A percentile compares a stretch with the other conserved stretches of the same genome.
These are phyloP conservation scores for Laetiporus sulphureus DNA, from an alignment of 1,284 basidiomycete species.

Conservation along the genomic window DNA sequence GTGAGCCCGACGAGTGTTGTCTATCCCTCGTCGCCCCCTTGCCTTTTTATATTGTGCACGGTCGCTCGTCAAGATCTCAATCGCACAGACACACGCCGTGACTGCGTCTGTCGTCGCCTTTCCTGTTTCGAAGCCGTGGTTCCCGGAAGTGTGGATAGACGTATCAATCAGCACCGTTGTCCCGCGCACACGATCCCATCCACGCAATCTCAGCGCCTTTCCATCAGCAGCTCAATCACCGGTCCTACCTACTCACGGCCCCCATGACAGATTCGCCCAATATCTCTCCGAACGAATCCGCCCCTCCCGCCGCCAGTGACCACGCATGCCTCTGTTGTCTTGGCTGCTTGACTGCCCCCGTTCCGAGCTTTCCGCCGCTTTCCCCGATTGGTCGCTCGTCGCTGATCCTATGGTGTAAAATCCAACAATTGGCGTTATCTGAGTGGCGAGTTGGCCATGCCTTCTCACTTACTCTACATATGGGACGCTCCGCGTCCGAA, in stretches of 20 bases:
- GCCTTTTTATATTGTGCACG: constrained; percentile 3
- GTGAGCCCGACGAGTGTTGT: no score
- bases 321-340: constrained; percentile 16
- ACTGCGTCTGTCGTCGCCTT: constrained; percentile 11
- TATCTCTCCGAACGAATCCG: constrained; percentile 13
- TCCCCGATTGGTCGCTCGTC: constrained; percentile 22
- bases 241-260: constrained; percentile 14
- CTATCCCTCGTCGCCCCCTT: no score
- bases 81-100: constrained; percentile 6
- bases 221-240: constrained; percentile 13
- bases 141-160: constrained; percentile 8
- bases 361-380: constrained; percentile 20
- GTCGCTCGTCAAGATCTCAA: constrained; percentile 5
- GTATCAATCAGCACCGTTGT: constrained; percentile 26
- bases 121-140: constrained; percentile 6
- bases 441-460: constrained; percentile 14
- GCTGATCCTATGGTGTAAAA: constrained; percentile 7
- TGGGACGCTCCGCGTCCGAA: constrained; percentile 10
- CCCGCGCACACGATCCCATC: constrained; percentile 22
- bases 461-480: constrained; percentile 1
- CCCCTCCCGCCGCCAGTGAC: constrained; percentile 18
- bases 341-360: constrained; percentile 16
- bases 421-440: constrained; percentile 17
- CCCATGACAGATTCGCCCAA: constrained; percentile 7
- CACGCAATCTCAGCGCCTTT: constrained; percentile 10